These are phyloP conservation scores for Grosmannia clavigera DNA, from an alignment of 2,329 filamentous ascomycete genomes.

Conservation along the genomic window DNA sequence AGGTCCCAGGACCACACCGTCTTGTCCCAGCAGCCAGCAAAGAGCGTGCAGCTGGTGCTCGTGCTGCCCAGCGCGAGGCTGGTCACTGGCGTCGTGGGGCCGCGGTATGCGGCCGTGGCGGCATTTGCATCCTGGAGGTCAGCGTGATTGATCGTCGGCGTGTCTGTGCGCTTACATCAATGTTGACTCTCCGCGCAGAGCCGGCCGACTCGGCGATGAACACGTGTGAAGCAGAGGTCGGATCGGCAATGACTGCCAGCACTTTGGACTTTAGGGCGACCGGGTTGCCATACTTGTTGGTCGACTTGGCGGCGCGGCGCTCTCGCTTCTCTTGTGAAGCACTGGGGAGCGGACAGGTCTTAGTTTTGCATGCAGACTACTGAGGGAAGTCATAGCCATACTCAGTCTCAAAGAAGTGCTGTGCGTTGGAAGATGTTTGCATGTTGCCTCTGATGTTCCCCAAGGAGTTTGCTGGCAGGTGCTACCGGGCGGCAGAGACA, in stretches of 20 bases:
- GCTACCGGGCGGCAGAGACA: constrained; percentile 1
- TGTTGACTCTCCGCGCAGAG: constrained; percentile 56
- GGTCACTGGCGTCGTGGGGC: constrained; percentile 69
- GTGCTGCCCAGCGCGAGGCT: constrained; percentile 54
- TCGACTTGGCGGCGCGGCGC: constrained; percentile 56
- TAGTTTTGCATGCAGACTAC: neutral
- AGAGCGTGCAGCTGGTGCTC: constrained; percentile 39
- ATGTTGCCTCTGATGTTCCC: constrained; percentile 21
- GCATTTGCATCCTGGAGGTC: constrained; percentile 7
- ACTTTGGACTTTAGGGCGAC: constrained; percentile 77
- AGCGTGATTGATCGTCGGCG: neutral
- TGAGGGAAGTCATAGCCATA: constrained; percentile 27
- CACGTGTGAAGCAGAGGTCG: constrained; percentile 44
- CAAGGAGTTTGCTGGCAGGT: neutral
- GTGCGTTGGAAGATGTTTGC: constrained; percentile 57
- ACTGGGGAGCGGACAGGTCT: constrained; percentile 31
- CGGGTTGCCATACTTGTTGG: constrained; percentile 72
- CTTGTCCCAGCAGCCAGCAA: constrained; percentile 92
- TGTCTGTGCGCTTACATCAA: constrained; percentile 46
- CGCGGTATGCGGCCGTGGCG: constrained; percentile 43
- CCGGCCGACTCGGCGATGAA: constrained; percentile 85
- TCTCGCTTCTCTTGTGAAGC: constrained; percentile 34
- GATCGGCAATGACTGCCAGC: constrained; percentile 59
- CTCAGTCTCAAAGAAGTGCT: constrained; percentile 90
- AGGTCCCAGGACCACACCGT: constrained; percentile 76